Conservation (phyloP, 352 stramenopile species). For the Phytophthora cactorum region DNA sequence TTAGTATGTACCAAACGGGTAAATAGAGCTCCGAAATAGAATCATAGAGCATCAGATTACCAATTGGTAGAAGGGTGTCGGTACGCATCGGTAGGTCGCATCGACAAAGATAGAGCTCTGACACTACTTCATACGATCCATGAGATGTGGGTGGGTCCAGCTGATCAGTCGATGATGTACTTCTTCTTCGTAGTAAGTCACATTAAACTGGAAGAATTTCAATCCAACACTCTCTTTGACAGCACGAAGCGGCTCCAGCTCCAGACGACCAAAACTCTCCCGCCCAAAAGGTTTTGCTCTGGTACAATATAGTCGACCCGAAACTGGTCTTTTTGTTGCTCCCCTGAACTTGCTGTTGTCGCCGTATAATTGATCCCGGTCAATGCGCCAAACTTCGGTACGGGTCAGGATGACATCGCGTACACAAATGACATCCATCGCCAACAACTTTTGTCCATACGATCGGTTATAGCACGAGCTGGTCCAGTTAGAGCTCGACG, state of each 20-base stretch:
- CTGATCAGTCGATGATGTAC: conserved; percentile 6
- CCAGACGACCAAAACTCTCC: conserved; percentile 3
- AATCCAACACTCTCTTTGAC: not conserved
- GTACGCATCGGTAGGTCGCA: conserved; percentile 11
- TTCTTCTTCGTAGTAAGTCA: conserved; percentile 17
- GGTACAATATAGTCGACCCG: conserved; percentile 3
- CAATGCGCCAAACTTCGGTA: not conserved
- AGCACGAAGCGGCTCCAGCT: conserved; percentile 1
- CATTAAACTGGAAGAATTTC: conserved; percentile 14
- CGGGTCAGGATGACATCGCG: not conserved
- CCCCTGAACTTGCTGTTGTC: not conserved
- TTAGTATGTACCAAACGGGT: conserved; percentile 10
- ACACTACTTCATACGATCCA: conserved; percentile 7
- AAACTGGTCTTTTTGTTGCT: not conserved
- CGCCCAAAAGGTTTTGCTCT: conserved; percentile 1
- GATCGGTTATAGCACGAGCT: not conserved
- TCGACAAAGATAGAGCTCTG: conserved; percentile 9
- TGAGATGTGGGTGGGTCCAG: conserved; percentile 3
- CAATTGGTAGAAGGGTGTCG: conserved; percentile 11
- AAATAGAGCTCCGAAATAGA: conserved; percentile 13
- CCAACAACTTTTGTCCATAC: conserved; percentile 1
- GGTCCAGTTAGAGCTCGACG: not conserved
- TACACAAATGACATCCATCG: not conserved
- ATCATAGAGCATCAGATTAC: conserved; percentile 11
- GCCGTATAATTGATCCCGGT: not conserved